Conservation (phyloP, 805 yeast genomes). For the Metschnikowia colocasiae region DNA sequence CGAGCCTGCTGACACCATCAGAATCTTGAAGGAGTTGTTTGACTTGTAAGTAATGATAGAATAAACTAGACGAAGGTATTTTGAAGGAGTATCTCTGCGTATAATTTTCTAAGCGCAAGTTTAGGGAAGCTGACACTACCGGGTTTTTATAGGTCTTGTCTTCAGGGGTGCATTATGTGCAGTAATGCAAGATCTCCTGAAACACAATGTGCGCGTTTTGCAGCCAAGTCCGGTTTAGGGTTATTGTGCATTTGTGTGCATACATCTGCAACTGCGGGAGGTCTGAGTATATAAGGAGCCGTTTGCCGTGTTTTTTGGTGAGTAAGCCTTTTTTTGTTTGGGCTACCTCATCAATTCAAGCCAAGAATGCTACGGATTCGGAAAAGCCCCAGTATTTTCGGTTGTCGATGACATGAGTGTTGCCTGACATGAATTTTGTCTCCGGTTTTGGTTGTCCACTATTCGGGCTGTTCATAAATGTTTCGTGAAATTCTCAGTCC, state of each 20-base stretch:
- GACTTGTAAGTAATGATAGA: slow-evolving; percentile 32
- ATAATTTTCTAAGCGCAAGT: too few species aligned
- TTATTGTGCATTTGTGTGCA: slow-evolving; percentile 1
- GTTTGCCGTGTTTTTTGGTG: background rate
- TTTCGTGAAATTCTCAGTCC: too few species aligned
- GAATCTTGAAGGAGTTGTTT: slow-evolving; percentile 80
- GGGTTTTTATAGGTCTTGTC: too few species aligned
- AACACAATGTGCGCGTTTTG: background rate
- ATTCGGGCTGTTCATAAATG: too few species aligned
- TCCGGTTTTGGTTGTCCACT: too few species aligned
- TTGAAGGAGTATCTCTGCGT: too few species aligned
- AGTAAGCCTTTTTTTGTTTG: background rate
- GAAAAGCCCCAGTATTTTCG: too few species aligned
- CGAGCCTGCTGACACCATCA: slow-evolving; percentile 84
- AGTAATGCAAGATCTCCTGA: background rate
- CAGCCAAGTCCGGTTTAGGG: background rate
- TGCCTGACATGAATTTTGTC: too few species aligned
- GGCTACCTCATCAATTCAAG: background rate
- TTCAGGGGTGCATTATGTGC: background rate
- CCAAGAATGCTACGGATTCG: too few species aligned
- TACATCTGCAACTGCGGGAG: background rate
- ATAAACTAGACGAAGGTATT: too few species aligned
- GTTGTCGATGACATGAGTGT: too few species aligned
- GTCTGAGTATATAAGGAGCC: background rate
- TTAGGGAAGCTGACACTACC: too few species aligned